Evolutionary conservation across 306 rosid genomes (phyloP).

Genomic region (Vigna unguiculata): DNA sequence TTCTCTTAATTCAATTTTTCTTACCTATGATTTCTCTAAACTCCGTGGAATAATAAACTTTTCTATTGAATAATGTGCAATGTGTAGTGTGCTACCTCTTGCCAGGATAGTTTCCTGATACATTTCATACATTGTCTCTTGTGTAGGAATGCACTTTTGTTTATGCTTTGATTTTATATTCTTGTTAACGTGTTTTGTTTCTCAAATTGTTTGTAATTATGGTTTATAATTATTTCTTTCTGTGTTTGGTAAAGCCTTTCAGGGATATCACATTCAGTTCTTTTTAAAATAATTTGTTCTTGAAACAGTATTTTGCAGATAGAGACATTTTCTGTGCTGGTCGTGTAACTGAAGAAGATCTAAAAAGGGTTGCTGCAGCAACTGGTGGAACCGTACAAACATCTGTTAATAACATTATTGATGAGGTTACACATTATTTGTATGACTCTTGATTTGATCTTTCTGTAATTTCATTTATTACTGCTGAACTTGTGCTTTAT

Average conservation of each 20-base stretch:
- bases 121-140: constrained; percentile 23
- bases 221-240: neutral
- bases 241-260: neutral
- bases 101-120: neutral
- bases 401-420: constrained; percentile 89
- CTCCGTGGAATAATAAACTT: neutral
- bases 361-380: constrained; percentile 93
- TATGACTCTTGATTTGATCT: neutral
- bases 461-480: constrained; percentile 13
- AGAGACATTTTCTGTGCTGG: constrained; percentile 99
- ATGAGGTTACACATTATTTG: constrained; percentile 65
- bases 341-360: constrained; percentile 96
- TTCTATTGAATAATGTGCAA: constrained; percentile 3
- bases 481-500: constrained; percentile 39
- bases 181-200: neutral
- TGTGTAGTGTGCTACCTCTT: neutral
- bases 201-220: neutral
- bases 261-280: neutral
- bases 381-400: constrained; percentile 98
- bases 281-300: constrained; percentile 28
- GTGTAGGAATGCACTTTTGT: neutral
- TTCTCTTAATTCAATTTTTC: neutral
- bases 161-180: neutral
- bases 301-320: constrained; percentile 95
- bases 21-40: constrained; percentile 20